Percentiles rank a stretch among this genome's conserved stretches.
Evolutionary conservation across 139 green algal species (phyloP).

Genomic region (Tetraselmis striata): DNA sequence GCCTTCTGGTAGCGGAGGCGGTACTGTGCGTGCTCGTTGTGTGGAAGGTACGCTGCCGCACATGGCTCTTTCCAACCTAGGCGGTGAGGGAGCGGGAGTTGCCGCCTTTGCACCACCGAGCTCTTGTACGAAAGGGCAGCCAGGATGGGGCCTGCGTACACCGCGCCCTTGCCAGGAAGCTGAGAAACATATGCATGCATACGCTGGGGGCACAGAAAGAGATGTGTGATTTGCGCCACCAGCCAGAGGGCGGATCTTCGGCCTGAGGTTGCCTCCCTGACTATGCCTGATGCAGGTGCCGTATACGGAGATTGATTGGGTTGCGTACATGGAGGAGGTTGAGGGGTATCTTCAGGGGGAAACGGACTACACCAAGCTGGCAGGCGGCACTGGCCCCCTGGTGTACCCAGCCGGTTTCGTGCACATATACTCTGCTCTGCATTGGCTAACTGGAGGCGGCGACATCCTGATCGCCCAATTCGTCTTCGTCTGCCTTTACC

Average conservation of each 20-base stretch:
- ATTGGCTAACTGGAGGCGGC: conserved; percentile 41
- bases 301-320: conserved; percentile 44
- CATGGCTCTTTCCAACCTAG: not conserved
- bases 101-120: not conserved
- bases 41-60: conserved; percentile 20
- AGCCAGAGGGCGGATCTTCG: too few species aligned
- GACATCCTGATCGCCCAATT: conserved; percentile 30
- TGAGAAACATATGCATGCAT: not conserved
- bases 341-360: conserved; percentile 46
- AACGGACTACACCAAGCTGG: conserved; percentile 64
- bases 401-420: conserved; percentile 84
- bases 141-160: too few species aligned
- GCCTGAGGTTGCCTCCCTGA: too few species aligned
- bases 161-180: not conserved
- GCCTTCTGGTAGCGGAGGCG: conserved; percentile 28
- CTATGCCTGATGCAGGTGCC: too few species aligned
- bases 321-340: conserved; percentile 51
- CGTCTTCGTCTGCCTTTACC: conserved; percentile 61
- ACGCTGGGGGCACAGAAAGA: not conserved
- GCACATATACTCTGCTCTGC: conserved; percentile 62
- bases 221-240: too few species aligned
- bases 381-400: conserved; percentile 69
- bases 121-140: too few species aligned
- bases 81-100: not conserved
- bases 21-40: conserved; percentile 35